Evolutionary conservation across 306 rosid species (phyloP).

Genomic region (Mimosa bimucronata): DNA sequence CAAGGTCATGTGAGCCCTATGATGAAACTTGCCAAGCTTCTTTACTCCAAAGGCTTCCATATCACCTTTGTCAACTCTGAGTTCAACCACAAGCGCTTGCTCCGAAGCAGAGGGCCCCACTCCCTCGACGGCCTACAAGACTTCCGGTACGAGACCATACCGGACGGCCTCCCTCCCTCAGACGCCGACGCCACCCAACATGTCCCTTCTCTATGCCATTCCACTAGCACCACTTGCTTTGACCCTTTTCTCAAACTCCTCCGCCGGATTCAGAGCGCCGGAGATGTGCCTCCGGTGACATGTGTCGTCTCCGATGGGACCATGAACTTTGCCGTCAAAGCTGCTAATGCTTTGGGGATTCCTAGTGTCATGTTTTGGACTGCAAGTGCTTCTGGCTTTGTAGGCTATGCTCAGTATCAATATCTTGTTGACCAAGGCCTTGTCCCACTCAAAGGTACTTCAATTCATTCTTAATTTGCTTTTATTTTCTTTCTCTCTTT

Average conservation of each 20-base stretch:
- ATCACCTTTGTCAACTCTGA: slow-evolving; percentile 10
- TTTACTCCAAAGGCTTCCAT: slow-evolving; percentile 31
- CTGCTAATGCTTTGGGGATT: slow-evolving; percentile 22
- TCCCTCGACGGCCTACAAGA: slow-evolving; percentile 16
- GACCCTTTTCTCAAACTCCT: slow-evolving; percentile 11
- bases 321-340: slow-evolving; percentile 30
- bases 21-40: slow-evolving; percentile 25
- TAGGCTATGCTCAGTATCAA: slow-evolving; percentile 24
- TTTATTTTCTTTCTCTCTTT: no score
- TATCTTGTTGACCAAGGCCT: slow-evolving; percentile 14
- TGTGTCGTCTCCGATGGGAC: slow-evolving; percentile 21
- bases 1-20: slow-evolving; percentile 27
- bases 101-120: slow-evolving; percentile 11
- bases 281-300: slow-evolving; percentile 4
- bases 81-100: slow-evolving; percentile 21
- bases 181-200: slow-evolving; percentile 33
- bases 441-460: slow-evolving; percentile 39
- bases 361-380: slow-evolving; percentile 32
- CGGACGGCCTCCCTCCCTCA: slow-evolving; percentile 25
- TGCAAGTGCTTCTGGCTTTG: slow-evolving; percentile 26
- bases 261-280: background rate
- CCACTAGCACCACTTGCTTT: slow-evolving; percentile 5
- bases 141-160: slow-evolving; percentile 24
- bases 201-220: background rate
- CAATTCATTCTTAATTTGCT: no score